phyloP scores from a whole-genome alignment of 2,329 filamentous ascomycete genomes.

The Acrodontium crateriforme region DNA sequence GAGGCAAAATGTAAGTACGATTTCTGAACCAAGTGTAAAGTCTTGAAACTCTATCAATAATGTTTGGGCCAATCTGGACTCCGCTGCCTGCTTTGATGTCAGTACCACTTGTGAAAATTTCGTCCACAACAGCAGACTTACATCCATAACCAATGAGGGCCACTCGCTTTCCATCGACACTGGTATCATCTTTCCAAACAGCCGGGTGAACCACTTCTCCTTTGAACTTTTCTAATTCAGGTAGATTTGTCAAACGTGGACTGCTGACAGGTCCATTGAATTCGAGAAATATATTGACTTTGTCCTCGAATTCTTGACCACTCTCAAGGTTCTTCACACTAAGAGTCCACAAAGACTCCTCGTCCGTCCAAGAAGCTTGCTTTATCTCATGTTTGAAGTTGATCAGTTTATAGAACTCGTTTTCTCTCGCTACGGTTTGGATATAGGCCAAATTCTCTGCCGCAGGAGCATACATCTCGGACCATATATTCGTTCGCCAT shows the following conservation, averaged over 20 bases:
- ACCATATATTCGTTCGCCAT: constrained; percentile 16
- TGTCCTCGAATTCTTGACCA: constrained; percentile 6
- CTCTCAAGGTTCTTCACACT: constrained; percentile 5
- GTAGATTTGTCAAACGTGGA: constrained; percentile 3
- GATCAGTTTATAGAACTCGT: constrained; percentile 10
- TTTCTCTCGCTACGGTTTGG: constrained; percentile 8
- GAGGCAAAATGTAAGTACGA: constrained; percentile 10
- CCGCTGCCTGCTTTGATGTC: constrained; percentile 5
- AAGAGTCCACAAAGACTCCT: constrained; percentile 8
- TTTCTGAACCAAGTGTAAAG: constrained; percentile 13
- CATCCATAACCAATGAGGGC: constrained; percentile 10
- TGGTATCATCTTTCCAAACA: constrained; percentile 3
- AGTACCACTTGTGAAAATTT: background rate
- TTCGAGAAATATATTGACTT: constrained; percentile 11
- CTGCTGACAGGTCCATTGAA: constrained; percentile 10
- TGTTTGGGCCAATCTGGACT: constrained; percentile 11
- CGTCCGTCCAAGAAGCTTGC: constrained; percentile 8
- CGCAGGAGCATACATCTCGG: constrained; percentile 11
- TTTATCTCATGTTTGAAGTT: constrained; percentile 8
- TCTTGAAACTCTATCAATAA: constrained; percentile 8
- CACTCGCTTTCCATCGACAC: constrained; percentile 6
- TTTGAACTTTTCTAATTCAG: constrained; percentile 6
- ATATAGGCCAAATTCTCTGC: constrained; percentile 10
- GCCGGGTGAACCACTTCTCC: constrained; percentile 8
- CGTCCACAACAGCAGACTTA: background rate